A percentile compares a stretch with the other conserved stretches of the same genome.
These are phyloP conservation scores for Borovskyia barvae DNA, from an alignment of 208 protist species.

Conservation along the genomic window DNA sequence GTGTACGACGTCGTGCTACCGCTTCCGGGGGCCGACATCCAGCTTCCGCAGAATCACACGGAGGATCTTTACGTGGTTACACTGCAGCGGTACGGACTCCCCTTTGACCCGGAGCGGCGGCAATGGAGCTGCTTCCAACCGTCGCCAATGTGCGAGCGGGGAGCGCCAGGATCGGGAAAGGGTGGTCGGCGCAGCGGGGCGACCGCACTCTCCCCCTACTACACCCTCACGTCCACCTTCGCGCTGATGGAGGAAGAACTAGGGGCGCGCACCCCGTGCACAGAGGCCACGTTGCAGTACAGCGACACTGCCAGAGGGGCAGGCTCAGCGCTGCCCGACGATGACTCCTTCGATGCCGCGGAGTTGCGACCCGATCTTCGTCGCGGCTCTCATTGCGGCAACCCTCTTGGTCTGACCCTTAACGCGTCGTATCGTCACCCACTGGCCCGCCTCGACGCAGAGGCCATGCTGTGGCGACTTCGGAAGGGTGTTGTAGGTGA, in stretches of 20 bases:
- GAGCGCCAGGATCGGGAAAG: neutral
- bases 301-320: neutral
- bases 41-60: slow-evolving; percentile 85
- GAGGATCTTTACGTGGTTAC: slow-evolving; percentile 82
- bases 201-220: slow-evolving; percentile 48
- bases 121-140: slow-evolving; percentile 80
- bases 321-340: neutral
- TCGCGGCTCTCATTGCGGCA: slow-evolving; percentile 20
- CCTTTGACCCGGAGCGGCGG: slow-evolving; percentile 71
- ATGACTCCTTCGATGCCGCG: slow-evolving; percentile 19
- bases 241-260: slow-evolving; percentile 76
- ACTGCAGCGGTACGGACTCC: slow-evolving; percentile 72
- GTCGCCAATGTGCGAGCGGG: neutral
- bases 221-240: slow-evolving; percentile 60
- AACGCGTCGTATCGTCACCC: slow-evolving; percentile 35
- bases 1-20: slow-evolving; percentile 78
- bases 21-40: slow-evolving; percentile 65
- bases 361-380: slow-evolving; percentile 36
- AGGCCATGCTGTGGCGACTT: slow-evolving; percentile 29
- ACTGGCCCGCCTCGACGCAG: slow-evolving; percentile 19
- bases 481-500: slow-evolving; percentile 33
- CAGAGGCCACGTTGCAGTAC: slow-evolving; percentile 20
- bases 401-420: slow-evolving; percentile 47
- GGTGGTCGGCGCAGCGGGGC: neutral
- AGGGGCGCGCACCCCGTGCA: slow-evolving; percentile 31